phyloP scores from a whole-genome alignment of 805 yeast species.

The Naumovozyma baii region DNA sequence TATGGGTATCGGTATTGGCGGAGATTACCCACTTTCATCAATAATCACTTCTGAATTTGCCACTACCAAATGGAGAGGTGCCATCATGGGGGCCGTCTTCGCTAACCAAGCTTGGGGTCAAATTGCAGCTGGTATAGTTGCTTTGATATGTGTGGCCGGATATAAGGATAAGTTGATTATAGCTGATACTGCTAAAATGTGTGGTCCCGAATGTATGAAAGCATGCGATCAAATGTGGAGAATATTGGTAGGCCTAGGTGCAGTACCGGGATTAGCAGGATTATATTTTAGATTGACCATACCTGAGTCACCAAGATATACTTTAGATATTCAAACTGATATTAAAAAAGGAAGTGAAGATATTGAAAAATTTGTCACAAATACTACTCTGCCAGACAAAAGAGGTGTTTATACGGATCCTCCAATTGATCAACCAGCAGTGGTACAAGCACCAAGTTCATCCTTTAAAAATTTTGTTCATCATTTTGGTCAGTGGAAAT shows the following conservation, averaged over 20 bases:
- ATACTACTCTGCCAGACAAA: conserved; percentile 3
- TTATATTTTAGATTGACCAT: conserved; percentile 86
- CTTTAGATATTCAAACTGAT: conserved; percentile 62
- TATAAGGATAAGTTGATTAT: conserved; percentile 52
- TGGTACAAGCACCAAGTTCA: conserved; percentile 61
- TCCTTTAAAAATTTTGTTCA: conserved; percentile 59
- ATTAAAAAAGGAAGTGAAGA: conserved; percentile 20
- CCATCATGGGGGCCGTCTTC: conserved; percentile 91
- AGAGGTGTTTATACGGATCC: conserved; percentile 5
- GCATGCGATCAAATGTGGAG: conserved; percentile 96
- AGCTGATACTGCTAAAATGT: conserved; percentile 47
- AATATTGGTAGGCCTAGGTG: conserved; percentile 78
- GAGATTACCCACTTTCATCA: conserved; percentile 92
- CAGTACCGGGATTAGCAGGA: conserved; percentile 79
- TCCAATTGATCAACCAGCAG: background rate
- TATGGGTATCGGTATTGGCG: conserved; percentile 96
- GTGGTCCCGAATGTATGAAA: conserved; percentile 56
- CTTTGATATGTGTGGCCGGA: conserved; percentile 65
- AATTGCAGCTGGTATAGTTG: conserved; percentile 75
- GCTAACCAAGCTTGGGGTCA: conserved; percentile 98
- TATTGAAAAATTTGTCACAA: background rate
- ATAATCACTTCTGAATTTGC: conserved; percentile 87
- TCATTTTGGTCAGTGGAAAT: conserved; percentile 81
- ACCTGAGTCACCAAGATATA: conserved; percentile 90
- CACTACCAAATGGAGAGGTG: conserved; percentile 96